Base-by-base conservation (phyloP, 208 protist genomes). In the Acanthamoeba quina region DNA sequence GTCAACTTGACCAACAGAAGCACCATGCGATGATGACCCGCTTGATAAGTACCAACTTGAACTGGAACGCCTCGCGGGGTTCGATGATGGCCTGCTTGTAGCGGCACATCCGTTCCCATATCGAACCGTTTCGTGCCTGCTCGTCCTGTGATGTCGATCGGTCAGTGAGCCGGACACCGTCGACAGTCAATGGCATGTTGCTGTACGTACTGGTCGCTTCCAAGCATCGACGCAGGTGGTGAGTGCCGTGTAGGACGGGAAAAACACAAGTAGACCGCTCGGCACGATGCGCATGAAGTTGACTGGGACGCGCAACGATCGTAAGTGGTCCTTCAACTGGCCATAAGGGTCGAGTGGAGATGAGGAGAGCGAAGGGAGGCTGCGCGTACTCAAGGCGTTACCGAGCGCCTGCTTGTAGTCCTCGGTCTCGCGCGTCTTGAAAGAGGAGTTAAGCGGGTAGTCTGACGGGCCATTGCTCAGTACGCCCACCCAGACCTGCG, bases 221-320 rank as follows among this genome's bases (percentile, higher is more conserved):
- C 96, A 97, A 19, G 60, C 29, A 19, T 96, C 94, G 44, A 97
- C 86, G 70, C 89, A 97, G 31, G n/a, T 24, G 6, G 24, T 52
- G 44, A 98, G 86, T 19, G 94, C 80, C 21, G 94, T 34, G 95
- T 98, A 98, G 49, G 97, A 98, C 19, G 99, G 98, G 92, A 99
- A 99, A 96, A 99, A 99, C 5, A 99, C 99, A 2, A 99, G 97
- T 31, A 99, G 94, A 54, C 99, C 99, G 62, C 98, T 97, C 15
- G 99, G 99, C 10, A 98, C 97, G 86, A 98, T 96, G 56, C 98
- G 86, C 19, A 70, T 44, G 54, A 92, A 93, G 66, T 96, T 95
- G 21, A 94, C 95, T 96, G 74, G 62, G 15, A 37, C 17, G 26
- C 52, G 58, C 21, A 95, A 93, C 3, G 2, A 47, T 47, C 5